These are phyloP conservation scores for Fusarium foetens DNA, from an alignment of 2,329 filamentous ascomycete genomes.

Conservation along the genomic window DNA sequence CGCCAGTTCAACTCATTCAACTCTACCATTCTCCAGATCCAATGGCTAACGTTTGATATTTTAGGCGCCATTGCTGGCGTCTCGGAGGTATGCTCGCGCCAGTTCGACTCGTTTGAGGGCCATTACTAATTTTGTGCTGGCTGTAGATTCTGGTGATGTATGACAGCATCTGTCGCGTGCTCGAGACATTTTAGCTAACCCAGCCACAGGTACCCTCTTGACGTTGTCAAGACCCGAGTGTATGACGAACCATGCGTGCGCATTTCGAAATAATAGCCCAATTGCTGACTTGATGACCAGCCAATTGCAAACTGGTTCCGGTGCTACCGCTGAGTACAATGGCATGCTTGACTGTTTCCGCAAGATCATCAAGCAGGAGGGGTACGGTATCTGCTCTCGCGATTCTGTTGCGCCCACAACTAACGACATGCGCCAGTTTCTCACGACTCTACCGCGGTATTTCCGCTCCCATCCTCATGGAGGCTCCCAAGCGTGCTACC, in stretches of 20 bases:
- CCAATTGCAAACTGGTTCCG: constrained; percentile 84
- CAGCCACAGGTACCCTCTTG: constrained; percentile 88
- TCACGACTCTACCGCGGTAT: constrained; percentile 96
- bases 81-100: constrained; percentile 77
- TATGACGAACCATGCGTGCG: constrained; percentile 60
- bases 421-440: constrained; percentile 63
- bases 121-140: constrained; percentile 26
- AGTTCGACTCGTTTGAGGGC: constrained; percentile 32
- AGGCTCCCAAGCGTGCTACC: constrained; percentile 91
- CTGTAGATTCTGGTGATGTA: constrained; percentile 87
- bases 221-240: constrained; percentile 98
- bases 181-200: constrained; percentile 30
- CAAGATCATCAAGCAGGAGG: constrained; percentile 96
- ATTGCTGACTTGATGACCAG: constrained; percentile 57
- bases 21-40: neutral
- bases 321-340: constrained; percentile 86
- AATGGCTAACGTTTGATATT: constrained; percentile 38
- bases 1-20: constrained; percentile 47
- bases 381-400: constrained; percentile 64
- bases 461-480: constrained; percentile 95
- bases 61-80: constrained; percentile 93
- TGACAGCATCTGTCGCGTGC: constrained; percentile 46
- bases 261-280: neutral
- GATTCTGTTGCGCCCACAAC: constrained; percentile 17
- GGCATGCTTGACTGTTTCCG: constrained; percentile 98